These are phyloP conservation scores for Aphanocladium album DNA, from an alignment of 2,329 filamentous ascomycete species.

Conservation along the genomic window DNA sequence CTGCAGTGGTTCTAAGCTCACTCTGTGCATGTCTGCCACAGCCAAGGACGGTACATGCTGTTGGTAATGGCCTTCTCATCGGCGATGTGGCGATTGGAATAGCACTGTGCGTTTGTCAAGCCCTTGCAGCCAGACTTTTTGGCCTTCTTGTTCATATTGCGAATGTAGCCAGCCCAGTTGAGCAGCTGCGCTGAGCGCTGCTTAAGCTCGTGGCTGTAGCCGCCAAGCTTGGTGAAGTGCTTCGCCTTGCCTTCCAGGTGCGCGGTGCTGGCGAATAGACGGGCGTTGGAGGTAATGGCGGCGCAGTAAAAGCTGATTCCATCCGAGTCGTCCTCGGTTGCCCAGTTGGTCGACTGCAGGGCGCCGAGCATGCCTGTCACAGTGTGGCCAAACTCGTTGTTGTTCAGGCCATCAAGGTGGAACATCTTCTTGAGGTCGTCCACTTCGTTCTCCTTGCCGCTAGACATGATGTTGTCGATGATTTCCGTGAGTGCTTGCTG, in stretches of 20 bases:
- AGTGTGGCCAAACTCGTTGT: constrained; percentile 39
- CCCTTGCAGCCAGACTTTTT: constrained; percentile 20
- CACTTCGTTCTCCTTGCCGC: constrained; percentile 25
- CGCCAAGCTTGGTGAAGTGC: constrained; percentile 36
- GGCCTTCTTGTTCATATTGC: constrained; percentile 27
- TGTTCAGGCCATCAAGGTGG: constrained; percentile 16
- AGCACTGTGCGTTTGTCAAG: constrained; percentile 26
- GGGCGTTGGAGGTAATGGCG: constrained; percentile 35
- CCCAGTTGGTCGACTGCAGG: constrained; percentile 50
- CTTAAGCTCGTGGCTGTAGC: constrained; percentile 34
- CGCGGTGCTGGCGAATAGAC: constrained; percentile 39
- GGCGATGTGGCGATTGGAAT: constrained; percentile 21
- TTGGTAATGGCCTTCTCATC: constrained; percentile 20
- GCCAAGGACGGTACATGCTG: constrained; percentile 37
- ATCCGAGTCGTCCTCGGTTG: constrained; percentile 38
- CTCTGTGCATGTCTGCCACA: constrained; percentile 52
- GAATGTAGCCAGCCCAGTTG: constrained; percentile 46
- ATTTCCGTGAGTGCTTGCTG: constrained; percentile 54
- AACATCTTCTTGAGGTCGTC: constrained; percentile 41
- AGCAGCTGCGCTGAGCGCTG: constrained; percentile 33
- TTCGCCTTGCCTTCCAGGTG: constrained; percentile 30
- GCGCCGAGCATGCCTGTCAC: constrained; percentile 37
- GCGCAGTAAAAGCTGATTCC: constrained; percentile 44
- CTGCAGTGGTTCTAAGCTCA: constrained; percentile 24
- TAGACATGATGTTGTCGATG: constrained; percentile 47